Base-by-base conservation (phyloP, 257 asterid species). In the Anisodus tanguticus region DNA sequence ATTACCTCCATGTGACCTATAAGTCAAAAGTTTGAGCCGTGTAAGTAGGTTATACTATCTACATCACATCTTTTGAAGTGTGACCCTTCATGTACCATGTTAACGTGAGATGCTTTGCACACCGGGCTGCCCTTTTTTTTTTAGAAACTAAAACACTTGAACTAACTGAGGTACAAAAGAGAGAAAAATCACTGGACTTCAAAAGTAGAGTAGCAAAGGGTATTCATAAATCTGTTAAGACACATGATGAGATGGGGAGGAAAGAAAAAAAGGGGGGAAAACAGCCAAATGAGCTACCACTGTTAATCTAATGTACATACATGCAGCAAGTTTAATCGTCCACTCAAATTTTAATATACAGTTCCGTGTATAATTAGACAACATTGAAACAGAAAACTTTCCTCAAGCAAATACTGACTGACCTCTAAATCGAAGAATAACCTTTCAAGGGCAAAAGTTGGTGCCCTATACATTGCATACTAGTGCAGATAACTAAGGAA, bases 401-500 rank as follows among this genome's bases (percentile, higher is more conserved):
- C 81, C 81, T 51, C 82, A 77, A 77, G 16, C 49, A 53, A 41
- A 31, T 39, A 53, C 16, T 12, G 82, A 15, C 49, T 7, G 66
- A 26, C 31, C 22, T 4, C 81, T 26, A 74, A 49, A 74, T 51
- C 4, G 81, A 74, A 49, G 62, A 74, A 74, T 49, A 74, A 74
- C 81, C 58, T 77, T 77, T 53, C 3, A 77, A 77, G 82, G 64
- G 82, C 82, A 53, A 77, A 53, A 53, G 82, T 53, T 53, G 49
- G 31, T 77, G 82, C 82, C 82, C 82, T 77, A 77, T 77, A 54
- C 64, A 77, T 51, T 26, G 47, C 60, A 70, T 70, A 70, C 79
- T 17, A 69, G 79, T 71, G 58, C 58, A 77, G n/a, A 77, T 31
- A 77, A 77, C 49, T 26, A 77, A 0, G 49, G 31, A 51, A 76